A percentile compares a stretch with the other conserved stretches of the same genome.
Conservation (phyloP, 495 filamentous ascomycete genomes). For the Penicillium soppii region DNA sequence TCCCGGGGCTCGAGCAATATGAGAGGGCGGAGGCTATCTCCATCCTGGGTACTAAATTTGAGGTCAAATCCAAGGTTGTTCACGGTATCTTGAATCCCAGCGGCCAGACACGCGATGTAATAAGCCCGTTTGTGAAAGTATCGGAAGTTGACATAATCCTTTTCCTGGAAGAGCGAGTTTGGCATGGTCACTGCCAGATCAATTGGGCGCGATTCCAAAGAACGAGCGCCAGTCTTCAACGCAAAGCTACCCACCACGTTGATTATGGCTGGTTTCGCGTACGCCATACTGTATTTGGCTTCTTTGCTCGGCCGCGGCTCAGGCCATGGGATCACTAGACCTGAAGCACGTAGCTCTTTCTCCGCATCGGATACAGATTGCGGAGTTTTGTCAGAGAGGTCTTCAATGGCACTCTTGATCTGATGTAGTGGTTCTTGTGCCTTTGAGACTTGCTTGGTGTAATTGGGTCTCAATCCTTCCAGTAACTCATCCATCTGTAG, state of each 20-base stretch:
- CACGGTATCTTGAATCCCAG: conserved; percentile 56
- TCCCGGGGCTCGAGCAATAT: conserved; percentile 51
- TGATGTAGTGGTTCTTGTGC: conserved; percentile 69
- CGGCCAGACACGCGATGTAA: conserved; percentile 79
- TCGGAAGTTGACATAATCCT: conserved; percentile 89
- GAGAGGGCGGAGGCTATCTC: conserved; percentile 74
- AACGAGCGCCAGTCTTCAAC: conserved; percentile 68
- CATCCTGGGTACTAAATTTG: conserved; percentile 68
- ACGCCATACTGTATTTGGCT: conserved; percentile 77
- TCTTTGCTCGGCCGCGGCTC: conserved; percentile 69
- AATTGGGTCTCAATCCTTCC: conserved; percentile 63
- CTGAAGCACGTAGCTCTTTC: conserved; percentile 60
- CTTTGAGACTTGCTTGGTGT: conserved; percentile 60
- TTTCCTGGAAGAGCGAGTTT: conserved; percentile 75
- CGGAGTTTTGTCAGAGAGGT: conserved; percentile 55
- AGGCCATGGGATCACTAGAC: conserved; percentile 76
- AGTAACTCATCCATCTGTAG: conserved; percentile 86
- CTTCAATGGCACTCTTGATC: conserved; percentile 74
- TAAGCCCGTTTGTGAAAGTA: conserved; percentile 96
- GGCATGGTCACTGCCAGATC: conserved; percentile 91
- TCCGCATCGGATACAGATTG: conserved; percentile 65
- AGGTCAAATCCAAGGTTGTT: conserved; percentile 53
- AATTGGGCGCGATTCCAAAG: conserved; percentile 55
- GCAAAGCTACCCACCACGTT: conserved; percentile 89
- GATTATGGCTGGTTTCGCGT: conserved; percentile 70